Evolutionary conservation across 2,329 filamentous ascomycete genomes (phyloP), one percentile per base, ranked within the genome.

Genomic region (Ophiostoma montium): DNA sequence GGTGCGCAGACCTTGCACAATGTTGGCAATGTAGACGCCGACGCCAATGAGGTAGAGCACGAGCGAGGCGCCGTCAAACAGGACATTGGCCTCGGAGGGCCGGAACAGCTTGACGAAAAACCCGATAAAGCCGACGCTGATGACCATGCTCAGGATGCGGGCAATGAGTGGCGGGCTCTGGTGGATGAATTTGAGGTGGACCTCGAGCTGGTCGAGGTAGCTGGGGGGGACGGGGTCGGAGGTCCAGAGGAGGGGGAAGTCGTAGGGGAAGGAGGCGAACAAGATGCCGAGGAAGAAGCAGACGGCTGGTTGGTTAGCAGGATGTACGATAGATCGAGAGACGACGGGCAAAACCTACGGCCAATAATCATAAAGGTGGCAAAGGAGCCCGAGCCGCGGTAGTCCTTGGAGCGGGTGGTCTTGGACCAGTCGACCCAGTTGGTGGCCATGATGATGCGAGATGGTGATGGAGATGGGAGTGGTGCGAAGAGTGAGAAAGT

Each of bases 241-340:
- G 47, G 82, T 83, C 76, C 86, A 94, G 48, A 94, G 82, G 54
- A 92, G 81, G 52, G 86, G 84, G 70, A 87, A 92, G 72, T 94
- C 92, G 73, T 96, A 98, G 53, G 92, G 89, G 67, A 96, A 94
- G 55, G 82, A 81, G 59, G 88, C 88, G 76, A 96, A 98, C 67
- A 98, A 82, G 65, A 96, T 88, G 59, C 92, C 92, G 56, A 98
- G 84, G 77, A 96, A 95, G 78, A 98, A 98, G 67, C 86, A 95
- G 56, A 85, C 88, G 55, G 84, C 84, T 89, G 59, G 56, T 52
- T 41, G 52, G 50, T 53, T 43, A 48, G 46, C 48, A n/a, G 53
- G 52, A 41, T 49, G 46, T 33, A 48, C 46, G 36, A 33, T 48
- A 35, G 46, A 47, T 36, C 31, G 39, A 52, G 30, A 10, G 23